phyloP scores from a whole-genome alignment of 441 rosid species.

The Corymbia citriodora region DNA sequence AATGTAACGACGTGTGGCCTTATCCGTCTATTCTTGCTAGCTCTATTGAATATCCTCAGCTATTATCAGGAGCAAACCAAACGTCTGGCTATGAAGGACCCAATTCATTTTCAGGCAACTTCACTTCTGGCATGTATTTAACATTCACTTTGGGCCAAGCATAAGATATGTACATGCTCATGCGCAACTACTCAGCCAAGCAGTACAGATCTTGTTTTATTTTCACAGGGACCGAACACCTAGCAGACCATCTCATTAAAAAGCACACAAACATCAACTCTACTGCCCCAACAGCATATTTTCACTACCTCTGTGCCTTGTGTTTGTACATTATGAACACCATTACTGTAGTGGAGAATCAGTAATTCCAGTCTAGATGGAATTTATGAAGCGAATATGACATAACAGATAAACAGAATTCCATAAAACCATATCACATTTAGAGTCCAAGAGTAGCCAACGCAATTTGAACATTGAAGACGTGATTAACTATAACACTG shows the following conservation, averaged over 20 bases:
- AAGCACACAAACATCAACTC: background rate
- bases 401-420: background rate
- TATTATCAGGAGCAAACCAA: background rate
- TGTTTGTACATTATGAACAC: background rate
- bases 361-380: background rate
- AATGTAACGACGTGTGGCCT: background rate
- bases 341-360: background rate
- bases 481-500: background rate
- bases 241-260: background rate
- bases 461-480: background rate
- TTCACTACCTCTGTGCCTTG: background rate
- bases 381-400: background rate
- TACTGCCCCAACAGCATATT: background rate
- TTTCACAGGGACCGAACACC: background rate
- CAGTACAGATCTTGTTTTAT: background rate
- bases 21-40: background rate
- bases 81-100: background rate
- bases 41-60: background rate
- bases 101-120: background rate
- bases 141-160: background rate
- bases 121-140: background rate
- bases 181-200: background rate
- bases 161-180: background rate
- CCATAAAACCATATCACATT: background rate
- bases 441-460: background rate